Evolutionary conservation across 1,284 basidiomycete genomes (phyloP).

Genomic region (Tetrapyrgos nigripes): DNA sequence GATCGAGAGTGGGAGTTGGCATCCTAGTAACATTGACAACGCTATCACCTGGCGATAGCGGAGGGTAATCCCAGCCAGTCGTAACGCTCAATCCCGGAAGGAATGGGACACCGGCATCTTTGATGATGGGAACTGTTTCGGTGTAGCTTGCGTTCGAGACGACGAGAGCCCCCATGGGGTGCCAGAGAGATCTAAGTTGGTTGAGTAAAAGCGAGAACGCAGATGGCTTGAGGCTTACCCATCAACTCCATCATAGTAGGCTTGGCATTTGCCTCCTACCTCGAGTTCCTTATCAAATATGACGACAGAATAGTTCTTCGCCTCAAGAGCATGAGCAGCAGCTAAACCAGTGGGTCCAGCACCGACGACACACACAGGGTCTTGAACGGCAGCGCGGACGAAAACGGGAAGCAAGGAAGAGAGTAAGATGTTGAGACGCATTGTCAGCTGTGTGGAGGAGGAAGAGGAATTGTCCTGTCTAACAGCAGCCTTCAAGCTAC

Average conservation of each 20-base stretch:
- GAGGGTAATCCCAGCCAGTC: too few species aligned
- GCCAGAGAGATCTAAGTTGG: conserved; percentile 6
- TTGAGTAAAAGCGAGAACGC: not conserved
- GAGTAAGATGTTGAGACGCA: too few species aligned
- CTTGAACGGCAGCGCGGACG: too few species aligned
- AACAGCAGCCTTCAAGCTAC: too few species aligned
- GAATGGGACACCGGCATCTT: conserved; percentile 9
- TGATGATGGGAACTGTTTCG: conserved; percentile 9
- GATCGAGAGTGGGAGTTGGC: not conserved
- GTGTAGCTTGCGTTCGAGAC: conserved; percentile 11
- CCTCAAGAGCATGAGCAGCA: conserved; percentile 7
- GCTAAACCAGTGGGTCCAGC: conserved; percentile 11
- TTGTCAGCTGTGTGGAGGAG: too few species aligned
- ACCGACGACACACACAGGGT: conserved; percentile 13
- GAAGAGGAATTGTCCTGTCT: too few species aligned
- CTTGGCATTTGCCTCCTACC: conserved; percentile 15
- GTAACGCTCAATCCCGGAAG: too few species aligned
- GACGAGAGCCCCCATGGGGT: conserved; percentile 11
- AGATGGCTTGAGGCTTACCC: not conserved
- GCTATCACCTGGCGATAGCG: not conserved
- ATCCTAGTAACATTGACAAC: conserved; percentile 3
- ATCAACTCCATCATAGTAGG: too few species aligned
- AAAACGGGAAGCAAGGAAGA: too few species aligned
- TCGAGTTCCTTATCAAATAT: conserved; percentile 7
- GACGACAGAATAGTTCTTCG: not conserved